Evolutionary conservation across 2,329 filamentous ascomycete species (phyloP).

Genomic region (Claviceps capensis): DNA sequence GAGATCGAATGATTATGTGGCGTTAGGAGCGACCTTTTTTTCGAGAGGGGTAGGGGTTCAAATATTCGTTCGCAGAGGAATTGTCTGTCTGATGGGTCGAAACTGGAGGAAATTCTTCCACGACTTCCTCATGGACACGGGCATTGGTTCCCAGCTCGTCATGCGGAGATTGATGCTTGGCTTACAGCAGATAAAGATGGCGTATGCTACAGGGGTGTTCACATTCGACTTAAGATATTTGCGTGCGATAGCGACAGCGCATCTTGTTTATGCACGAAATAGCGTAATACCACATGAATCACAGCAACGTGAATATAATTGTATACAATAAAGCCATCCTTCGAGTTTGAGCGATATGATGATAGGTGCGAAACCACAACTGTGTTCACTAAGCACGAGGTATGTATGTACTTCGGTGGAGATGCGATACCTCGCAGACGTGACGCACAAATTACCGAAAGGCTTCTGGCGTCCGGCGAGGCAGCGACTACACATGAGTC

Average conservation of each 20-base stretch:
- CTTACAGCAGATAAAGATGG: not conserved
- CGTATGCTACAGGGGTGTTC: not conserved
- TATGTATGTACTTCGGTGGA: not conserved
- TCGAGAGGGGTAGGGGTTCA: not conserved
- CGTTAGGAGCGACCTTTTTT: not conserved
- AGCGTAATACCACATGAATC: not conserved
- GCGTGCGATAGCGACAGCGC: conserved; percentile 2
- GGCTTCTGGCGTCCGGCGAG: not conserved
- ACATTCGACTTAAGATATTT: not conserved
- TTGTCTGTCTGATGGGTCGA: not conserved
- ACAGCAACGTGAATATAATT: not conserved
- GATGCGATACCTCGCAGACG: not conserved
- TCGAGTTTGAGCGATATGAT: not conserved
- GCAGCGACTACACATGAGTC: not conserved
- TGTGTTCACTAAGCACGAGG: not conserved
- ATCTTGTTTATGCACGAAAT: conserved; percentile 2
- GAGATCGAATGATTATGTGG: not conserved
- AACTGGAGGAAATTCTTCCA: not conserved
- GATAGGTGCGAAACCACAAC: not conserved
- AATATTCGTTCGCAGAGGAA: not conserved
- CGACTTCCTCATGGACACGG: not conserved
- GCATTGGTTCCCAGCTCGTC: not conserved
- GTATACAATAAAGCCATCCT: not conserved
- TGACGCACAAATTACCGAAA: not conserved
- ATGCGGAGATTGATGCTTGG: not conserved